phyloP scores from a whole-genome alignment of 805 yeast genomes.

The Starmerella geochares region DNA sequence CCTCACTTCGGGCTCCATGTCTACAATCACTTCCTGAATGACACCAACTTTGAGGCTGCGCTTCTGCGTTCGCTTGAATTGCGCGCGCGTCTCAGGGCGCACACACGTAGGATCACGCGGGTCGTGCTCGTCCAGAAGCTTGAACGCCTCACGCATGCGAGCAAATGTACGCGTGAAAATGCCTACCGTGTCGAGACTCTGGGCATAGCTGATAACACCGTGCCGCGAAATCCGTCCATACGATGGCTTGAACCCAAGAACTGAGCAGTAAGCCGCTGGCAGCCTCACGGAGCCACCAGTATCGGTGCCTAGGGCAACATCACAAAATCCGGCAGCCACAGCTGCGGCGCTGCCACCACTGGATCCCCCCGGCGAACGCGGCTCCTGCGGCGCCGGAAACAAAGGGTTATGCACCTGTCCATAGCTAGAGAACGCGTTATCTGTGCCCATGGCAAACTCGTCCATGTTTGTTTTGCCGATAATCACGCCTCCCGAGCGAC shows the following conservation, averaged over 20 bases:
- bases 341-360: slow-evolving; percentile 96
- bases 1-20: slow-evolving; percentile 42
- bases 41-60: slow-evolving; percentile 52
- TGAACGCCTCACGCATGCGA: slow-evolving; percentile 41
- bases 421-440: slow-evolving; percentile 31
- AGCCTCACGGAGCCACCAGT: slow-evolving; percentile 94
- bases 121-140: slow-evolving; percentile 52
- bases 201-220: slow-evolving; percentile 91
- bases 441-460: slow-evolving; percentile 92
- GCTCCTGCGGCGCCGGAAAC: slow-evolving; percentile 27
- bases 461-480: slow-evolving; percentile 87
- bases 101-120: slow-evolving; percentile 64
- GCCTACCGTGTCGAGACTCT: slow-evolving; percentile 90
- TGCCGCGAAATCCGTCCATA: slow-evolving; percentile 86
- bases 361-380: slow-evolving; percentile 68
- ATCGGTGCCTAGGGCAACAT: slow-evolving; percentile 82
- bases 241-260: slow-evolving; percentile 83
- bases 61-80: background rate
- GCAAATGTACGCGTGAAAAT: slow-evolving; percentile 47
- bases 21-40: slow-evolving; percentile 55
- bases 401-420: slow-evolving; percentile 37
- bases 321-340: slow-evolving; percentile 60
- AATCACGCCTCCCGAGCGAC: slow-evolving; percentile 37
- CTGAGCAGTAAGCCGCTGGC: slow-evolving; percentile 81
- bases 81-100: slow-evolving; percentile 21